Evolutionary conservation across 2,329 filamentous ascomycete species (phyloP), one percentile per base, ranked within the genome.

Genomic region (Cladosporium phlei): DNA sequence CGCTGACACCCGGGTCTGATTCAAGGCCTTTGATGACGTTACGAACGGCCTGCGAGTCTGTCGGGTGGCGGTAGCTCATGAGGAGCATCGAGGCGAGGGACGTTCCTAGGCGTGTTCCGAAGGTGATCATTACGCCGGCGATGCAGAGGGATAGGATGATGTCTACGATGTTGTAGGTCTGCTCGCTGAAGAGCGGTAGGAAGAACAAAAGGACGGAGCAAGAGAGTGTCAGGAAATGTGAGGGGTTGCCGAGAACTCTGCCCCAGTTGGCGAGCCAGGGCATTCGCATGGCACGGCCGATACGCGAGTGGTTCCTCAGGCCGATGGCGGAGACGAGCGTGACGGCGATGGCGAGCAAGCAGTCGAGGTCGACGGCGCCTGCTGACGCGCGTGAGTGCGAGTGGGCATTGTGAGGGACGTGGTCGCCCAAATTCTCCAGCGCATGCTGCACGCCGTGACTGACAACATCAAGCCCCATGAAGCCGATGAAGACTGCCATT

Each of bases 381-480:
- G 85, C 75, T 3, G 82, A 79, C 6, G 91, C 79, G 12, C 79
- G 75, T 24, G 80, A 76, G 57, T 91, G 85, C 3, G 49, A 52
- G 40, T 66, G 64, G 16, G 60, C 46, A 10, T 56, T 58, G 59
- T 95, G 88, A 17, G 87, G 76, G 45, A 83, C 77, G 59, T 95
- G 88, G 12, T 76, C 76, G 11, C 83, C 82, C 16, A 80, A 61
- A 38, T 75, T 75, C 67, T 96, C 91, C 9, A 98, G 79, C n/a
- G 89, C 79, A 66, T 98, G 91, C 63, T 95, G 93, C 12, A 95
- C 74, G 50, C 88, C 91, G 65, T 98, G 93, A 30, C 88, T 95
- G 51, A 98, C 85, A 38, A 98, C 80, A 59, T 98, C 93, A 59
- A 97, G 85, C 16, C 91, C 91, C 74, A 95, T 95, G 68, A 98